These are phyloP conservation scores for Scleroderma bovista DNA, from an alignment of 768 basidiomycete species.

Conservation along the genomic window DNA sequence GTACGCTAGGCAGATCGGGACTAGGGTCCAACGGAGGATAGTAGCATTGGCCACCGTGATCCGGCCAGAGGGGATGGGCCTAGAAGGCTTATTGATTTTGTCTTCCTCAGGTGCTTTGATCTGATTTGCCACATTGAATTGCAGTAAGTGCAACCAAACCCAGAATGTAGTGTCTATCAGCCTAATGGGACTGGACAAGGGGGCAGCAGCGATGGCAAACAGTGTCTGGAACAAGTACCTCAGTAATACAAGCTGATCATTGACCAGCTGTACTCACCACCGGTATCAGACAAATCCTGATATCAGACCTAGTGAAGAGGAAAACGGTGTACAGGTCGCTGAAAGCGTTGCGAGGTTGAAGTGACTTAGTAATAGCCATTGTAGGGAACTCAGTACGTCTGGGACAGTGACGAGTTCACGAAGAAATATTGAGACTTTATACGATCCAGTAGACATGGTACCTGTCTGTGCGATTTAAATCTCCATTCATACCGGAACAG, in stretches of 20 bases:
- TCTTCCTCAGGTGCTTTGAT: slow-evolving; percentile 38
- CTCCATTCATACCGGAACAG: too few relatives aligned
- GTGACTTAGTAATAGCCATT: neutral
- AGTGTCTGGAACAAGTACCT: slow-evolving; percentile 5
- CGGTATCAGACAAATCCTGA: slow-evolving; percentile 23
- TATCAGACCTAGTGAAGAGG: slow-evolving; percentile 22
- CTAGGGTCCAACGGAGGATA: slow-evolving; percentile 32
- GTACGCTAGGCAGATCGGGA: slow-evolving; percentile 30
- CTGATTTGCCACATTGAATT: slow-evolving; percentile 43
- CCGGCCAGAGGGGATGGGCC: slow-evolving; percentile 41
- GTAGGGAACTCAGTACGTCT: neutral
- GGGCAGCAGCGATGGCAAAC: slow-evolving; percentile 31
- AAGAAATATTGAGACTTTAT: neutral
- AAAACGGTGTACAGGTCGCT: slow-evolving; percentile 10
- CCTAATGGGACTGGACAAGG: slow-evolving; percentile 13
- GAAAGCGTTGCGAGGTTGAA: neutral
- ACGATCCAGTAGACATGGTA: neutral
- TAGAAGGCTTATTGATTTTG: slow-evolving; percentile 37
- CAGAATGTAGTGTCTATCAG: slow-evolving; percentile 31
- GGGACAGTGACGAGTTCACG: neutral
- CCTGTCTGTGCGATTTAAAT: too few relatives aligned
- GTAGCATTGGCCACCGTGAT: slow-evolving; percentile 32
- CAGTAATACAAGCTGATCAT: neutral
- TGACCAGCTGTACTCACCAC: slow-evolving; percentile 9
- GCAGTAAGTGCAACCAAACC: slow-evolving; percentile 43